Percentiles rank a stretch among this genome's conserved stretches.
These are phyloP conservation scores for Staphylotrichum tortipilum DNA, from an alignment of 495 filamentous ascomycete genomes.

Conservation along the genomic window DNA sequence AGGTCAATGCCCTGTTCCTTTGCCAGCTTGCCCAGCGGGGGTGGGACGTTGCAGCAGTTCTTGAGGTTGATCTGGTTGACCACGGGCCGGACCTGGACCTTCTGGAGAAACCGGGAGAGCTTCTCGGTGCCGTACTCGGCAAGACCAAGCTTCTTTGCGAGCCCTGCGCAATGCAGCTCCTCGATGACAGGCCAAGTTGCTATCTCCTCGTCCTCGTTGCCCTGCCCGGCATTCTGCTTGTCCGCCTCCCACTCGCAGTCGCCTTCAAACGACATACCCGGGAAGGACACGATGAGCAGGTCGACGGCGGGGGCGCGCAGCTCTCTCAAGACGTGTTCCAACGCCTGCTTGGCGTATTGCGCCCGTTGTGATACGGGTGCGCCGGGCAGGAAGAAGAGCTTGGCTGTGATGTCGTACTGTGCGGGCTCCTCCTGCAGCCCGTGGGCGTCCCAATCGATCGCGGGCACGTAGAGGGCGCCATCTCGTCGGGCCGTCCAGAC, in stretches of 20 bases:
- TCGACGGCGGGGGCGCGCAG: conserved; percentile 68
- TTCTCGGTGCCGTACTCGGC: conserved; percentile 86
- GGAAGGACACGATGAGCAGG: conserved; percentile 87
- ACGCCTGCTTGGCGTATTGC: conserved; percentile 63
- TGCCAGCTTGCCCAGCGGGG: conserved; percentile 74
- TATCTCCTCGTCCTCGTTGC: conserved; percentile 56
- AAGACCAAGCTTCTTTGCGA: conserved; percentile 67
- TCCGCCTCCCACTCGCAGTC: conserved; percentile 77
- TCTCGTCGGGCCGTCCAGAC: conserved; percentile 59
- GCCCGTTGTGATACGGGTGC: conserved; percentile 52
- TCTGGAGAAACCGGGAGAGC: conserved; percentile 47
- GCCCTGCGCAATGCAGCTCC: conserved; percentile 58
- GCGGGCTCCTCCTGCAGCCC: conserved; percentile 67
- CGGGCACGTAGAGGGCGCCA: conserved; percentile 62
- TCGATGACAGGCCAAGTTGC: conserved; percentile 66
- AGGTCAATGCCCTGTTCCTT: conserved; percentile 80
- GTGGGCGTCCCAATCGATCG: conserved; percentile 59
- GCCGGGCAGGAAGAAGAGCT: conserved; percentile 81
- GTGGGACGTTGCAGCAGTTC: conserved; percentile 93
- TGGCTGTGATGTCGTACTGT: conserved; percentile 88
- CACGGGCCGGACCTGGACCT: conserved; percentile 61
- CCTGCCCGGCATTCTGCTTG: conserved; percentile 50
- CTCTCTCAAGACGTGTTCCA: conserved; percentile 69
- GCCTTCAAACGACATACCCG: conserved; percentile 85
- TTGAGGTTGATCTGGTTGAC: conserved; percentile 97